phyloP scores from a whole-genome alignment of 73 alveolate species.

The Paramecium tetraurelia region DNA sequence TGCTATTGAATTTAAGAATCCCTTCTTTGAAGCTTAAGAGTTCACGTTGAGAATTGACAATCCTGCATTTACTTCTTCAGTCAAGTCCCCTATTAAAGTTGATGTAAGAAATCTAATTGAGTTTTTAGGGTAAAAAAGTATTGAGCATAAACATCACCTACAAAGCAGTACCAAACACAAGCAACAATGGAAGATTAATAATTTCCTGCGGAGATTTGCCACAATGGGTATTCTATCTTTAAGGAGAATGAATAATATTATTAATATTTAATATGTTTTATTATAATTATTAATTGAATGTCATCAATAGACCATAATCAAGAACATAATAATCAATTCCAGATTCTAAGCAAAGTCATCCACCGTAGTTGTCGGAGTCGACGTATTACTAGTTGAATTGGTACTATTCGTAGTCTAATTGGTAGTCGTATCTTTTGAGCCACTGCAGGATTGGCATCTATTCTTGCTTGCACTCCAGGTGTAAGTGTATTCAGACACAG shows the following conservation, averaged over 20 bases:
- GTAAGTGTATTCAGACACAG: neutral
- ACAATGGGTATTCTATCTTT: constrained; percentile 61
- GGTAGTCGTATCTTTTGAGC: neutral
- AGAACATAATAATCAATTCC: neutral
- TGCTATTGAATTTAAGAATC: constrained; percentile 96
- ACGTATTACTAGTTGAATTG: neutral
- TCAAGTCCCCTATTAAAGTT: constrained; percentile 90
- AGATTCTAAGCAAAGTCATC: neutral
- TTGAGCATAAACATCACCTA: constrained; percentile 37
- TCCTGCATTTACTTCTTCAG: constrained; percentile 95
- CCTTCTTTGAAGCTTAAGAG: constrained; percentile 94
- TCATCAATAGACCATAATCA: neutral
- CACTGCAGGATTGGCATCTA: neutral
- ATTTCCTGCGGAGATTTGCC: constrained; percentile 61
- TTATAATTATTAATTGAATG: neutral
- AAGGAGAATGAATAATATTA: constrained; percentile 50
- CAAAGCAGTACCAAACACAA: constrained; percentile 55
- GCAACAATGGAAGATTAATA: constrained; percentile 58
- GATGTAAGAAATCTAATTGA: constrained; percentile 69
- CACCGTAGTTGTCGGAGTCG: neutral
- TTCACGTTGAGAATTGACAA: constrained; percentile 95
- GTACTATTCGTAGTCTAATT: neutral
- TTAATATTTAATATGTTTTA: neutral
- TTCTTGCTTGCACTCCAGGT: neutral
- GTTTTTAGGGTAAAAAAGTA: constrained; percentile 52